Percentiles rank a stretch among this genome's conserved stretches.
phyloP scores from a whole-genome alignment of 495 filamentous ascomycete genomes.

The Podospora appendiculata region DNA sequence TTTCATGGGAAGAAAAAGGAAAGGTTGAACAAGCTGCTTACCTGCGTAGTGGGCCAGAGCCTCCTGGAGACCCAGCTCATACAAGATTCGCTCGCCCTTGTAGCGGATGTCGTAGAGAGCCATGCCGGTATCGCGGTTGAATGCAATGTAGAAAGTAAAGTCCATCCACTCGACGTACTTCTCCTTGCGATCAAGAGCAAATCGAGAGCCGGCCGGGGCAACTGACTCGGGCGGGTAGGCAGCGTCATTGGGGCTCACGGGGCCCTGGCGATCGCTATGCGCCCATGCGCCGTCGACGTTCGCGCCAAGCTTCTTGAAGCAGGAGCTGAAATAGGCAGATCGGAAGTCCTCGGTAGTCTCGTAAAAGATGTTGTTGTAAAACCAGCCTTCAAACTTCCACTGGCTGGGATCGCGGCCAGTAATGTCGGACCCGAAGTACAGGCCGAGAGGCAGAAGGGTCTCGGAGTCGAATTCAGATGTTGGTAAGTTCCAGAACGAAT shows the following conservation, averaged over 20 bases:
- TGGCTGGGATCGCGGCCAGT: conserved; percentile 37
- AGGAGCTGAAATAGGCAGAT: conserved; percentile 28
- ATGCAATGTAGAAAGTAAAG: conserved; percentile 43
- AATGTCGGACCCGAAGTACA: conserved; percentile 35
- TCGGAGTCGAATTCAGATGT: conserved; percentile 26
- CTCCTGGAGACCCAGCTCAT: conserved; percentile 49
- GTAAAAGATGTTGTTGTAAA: conserved; percentile 46
- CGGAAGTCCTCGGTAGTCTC: conserved; percentile 36
- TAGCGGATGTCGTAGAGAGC: conserved; percentile 42
- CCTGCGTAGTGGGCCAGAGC: conserved; percentile 48
- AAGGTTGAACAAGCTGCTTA: background rate
- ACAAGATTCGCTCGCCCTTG: conserved; percentile 45
- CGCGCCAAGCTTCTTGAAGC: conserved; percentile 33
- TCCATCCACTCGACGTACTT: conserved; percentile 49
- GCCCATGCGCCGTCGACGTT: conserved; percentile 41
- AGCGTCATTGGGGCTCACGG: conserved; percentile 25
- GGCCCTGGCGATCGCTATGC: conserved; percentile 24
- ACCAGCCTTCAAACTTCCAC: conserved; percentile 41
- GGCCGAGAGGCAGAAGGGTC: conserved; percentile 34
- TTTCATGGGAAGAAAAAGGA: background rate
- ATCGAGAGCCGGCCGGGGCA: conserved; percentile 31
- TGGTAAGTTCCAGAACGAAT: conserved; percentile 28
- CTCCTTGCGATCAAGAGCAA: conserved; percentile 31
- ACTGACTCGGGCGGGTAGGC: conserved; percentile 28
- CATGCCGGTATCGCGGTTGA: conserved; percentile 36